phyloP scores from a whole-genome alignment of 257 asterid species.

The Solanum ahanhuiri region DNA sequence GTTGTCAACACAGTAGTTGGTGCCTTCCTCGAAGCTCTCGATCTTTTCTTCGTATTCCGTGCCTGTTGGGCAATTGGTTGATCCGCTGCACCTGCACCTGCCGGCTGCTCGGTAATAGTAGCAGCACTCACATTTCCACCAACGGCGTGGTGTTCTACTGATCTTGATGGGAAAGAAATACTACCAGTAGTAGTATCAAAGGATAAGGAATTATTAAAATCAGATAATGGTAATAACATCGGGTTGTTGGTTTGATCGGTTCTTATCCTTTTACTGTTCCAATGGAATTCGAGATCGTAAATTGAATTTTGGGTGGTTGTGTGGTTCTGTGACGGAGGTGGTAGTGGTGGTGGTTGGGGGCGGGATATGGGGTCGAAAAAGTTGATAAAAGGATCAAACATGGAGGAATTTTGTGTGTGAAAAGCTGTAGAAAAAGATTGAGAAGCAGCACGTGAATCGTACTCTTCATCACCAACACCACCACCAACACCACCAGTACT shows the following conservation, averaged over 20 bases:
- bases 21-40: slow-evolving; percentile 87
- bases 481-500: slow-evolving; percentile 14
- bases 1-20: slow-evolving; percentile 85
- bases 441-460: slow-evolving; percentile 49
- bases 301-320: not conserved
- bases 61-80: not conserved
- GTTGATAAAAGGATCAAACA: slow-evolving; percentile 43
- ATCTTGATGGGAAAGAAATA: not conserved
- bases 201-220: not conserved
- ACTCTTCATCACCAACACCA: slow-evolving; percentile 43
- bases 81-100: not conserved
- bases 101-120: not conserved
- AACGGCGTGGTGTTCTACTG: not conserved
- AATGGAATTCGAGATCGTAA: slow-evolving; percentile 20
- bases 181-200: not conserved
- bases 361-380: slow-evolving; percentile 14
- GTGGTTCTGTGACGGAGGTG: not conserved
- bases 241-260: slow-evolving; percentile 18
- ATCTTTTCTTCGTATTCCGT: slow-evolving; percentile 54
- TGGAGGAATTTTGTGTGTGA: slow-evolving; percentile 9
- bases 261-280: slow-evolving; percentile 26
- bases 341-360: not conserved
- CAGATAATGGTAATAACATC: not conserved
- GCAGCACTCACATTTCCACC: not conserved
- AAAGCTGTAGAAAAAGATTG: not conserved